Base-by-base conservation (phyloP, 306 rosid species). In the Echinosophora koreensis region DNA sequence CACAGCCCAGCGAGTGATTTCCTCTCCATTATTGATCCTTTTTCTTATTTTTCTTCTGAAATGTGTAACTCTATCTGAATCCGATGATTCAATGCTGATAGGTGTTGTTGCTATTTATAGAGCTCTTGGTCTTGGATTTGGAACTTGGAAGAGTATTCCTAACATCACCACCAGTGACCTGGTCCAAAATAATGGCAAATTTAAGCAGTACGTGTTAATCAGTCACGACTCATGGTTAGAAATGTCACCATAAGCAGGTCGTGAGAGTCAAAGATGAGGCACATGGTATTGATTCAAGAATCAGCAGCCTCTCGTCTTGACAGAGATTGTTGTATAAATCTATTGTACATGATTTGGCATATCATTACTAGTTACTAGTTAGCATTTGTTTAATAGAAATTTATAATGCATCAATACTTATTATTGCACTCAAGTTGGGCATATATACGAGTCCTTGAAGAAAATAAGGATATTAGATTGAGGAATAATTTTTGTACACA, bases 1-100 rank as follows among this genome's bases (percentile, higher is more conserved):
- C 64, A 18, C 4, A 73, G 0, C 0, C 41, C 69, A 65, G 47
- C 32, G 18, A 73, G 35, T 13, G 61, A 44, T 59, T 79, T 79
- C 52, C 67, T 59, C 34, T 78, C 77, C 82, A 69, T 78, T 41
- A 50, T 5, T 60, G 3, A n/a, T 11, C 18, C n/a, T 13, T 4
- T 6, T 2, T 12, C 11, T 0, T 7, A 30, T 7, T 58, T 58
- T 3, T 27, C 34, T 8, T n/a, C 14, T 15, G 4, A 15, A 7
- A n/a, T n/a, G 3, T 38, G 2, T 15, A 15, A 13, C 14, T 37
- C 12, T 13, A 6, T 61, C 7, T 63, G 28, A n/a, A 15, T 14
- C 6, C n/a, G 28, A 6, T 35, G 2, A 61, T 35, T 22, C 50
- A 63, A n/a, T 63, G 69, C 15, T 7, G 4, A 63, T 37, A 15